A percentile compares a stretch with the other conserved stretches of the same genome.
phyloP scores from a whole-genome alignment of 192 early-diverging fungal genomes.

The Dissophora globulifera region DNA sequence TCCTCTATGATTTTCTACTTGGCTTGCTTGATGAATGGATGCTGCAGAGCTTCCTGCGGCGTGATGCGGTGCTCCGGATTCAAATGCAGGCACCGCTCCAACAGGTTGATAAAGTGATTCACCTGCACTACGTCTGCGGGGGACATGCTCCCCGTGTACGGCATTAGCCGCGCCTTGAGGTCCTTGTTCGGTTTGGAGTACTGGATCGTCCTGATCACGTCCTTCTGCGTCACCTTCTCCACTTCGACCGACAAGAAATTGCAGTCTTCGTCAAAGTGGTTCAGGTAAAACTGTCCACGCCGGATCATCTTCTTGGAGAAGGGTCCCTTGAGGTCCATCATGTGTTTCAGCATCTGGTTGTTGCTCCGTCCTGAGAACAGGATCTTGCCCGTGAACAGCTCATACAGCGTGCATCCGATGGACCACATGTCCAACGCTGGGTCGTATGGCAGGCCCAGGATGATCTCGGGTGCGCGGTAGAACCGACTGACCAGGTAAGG shows the following conservation, averaged over 20 bases:
- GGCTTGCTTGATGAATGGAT: conserved; percentile 79
- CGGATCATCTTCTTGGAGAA: conserved; percentile 87
- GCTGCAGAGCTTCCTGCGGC: conserved; percentile 84
- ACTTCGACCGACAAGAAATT: conserved; percentile 73
- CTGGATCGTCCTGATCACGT: conserved; percentile 73
- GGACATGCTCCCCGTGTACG: conserved; percentile 61
- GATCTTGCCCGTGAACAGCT: conserved; percentile 95
- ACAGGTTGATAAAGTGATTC: conserved; percentile 79
- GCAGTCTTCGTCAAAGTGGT: conserved; percentile 89
- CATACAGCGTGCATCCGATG: conserved; percentile 92
- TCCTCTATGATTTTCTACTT: conserved; percentile 25
- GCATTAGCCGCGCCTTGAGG: conserved; percentile 73
- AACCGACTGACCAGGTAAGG: conserved; percentile 96
- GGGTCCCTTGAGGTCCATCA: conserved; percentile 94
- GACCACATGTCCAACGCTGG: conserved; percentile 95
- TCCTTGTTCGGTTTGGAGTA: conserved; percentile 77
- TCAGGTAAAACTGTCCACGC: conserved; percentile 80
- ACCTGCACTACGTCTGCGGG: conserved; percentile 72
- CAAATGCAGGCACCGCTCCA: conserved; percentile 85
- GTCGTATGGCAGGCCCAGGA: conserved; percentile 90
- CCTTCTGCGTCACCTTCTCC: conserved; percentile 72
- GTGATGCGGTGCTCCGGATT: conserved; percentile 92
- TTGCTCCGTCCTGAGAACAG: conserved; percentile 94
- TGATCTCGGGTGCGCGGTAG: conserved; percentile 97
- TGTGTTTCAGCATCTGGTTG: conserved; percentile 94